phyloP scores from a whole-genome alignment of 805 yeast species.

The Wickerhamomyces ciferrii region DNA sequence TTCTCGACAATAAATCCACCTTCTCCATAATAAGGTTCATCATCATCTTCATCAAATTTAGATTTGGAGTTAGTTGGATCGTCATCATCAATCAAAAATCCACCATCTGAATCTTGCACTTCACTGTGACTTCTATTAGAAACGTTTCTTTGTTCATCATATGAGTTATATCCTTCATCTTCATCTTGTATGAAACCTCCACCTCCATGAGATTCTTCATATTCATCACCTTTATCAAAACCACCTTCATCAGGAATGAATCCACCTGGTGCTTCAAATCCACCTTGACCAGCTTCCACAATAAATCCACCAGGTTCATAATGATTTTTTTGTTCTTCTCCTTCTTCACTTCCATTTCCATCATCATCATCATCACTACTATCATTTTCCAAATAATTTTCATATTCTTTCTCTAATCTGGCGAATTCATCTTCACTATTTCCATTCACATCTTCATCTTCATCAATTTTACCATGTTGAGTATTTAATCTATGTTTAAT shows the following conservation, averaged over 20 bases:
- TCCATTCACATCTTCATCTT: slow-evolving; percentile 6
- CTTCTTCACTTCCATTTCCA: slow-evolving; percentile 5
- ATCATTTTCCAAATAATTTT: slow-evolving; percentile 15
- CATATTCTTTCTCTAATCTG: slow-evolving; percentile 13
- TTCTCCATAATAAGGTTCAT: slow-evolving; percentile 3
- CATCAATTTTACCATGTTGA: slow-evolving; percentile 34
- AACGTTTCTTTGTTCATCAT: not conserved
- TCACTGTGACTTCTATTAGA: not conserved
- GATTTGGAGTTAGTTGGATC: slow-evolving; percentile 4
- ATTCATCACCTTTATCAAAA: slow-evolving; percentile 8
- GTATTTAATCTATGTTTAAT: slow-evolving; percentile 37
- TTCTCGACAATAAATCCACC: not conserved
- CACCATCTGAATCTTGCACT: slow-evolving; percentile 1
- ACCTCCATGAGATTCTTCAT: slow-evolving; percentile 3
- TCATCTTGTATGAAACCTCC: slow-evolving; percentile 11
- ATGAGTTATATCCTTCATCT: slow-evolving; percentile 1
- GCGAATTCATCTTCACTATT: slow-evolving; percentile 10
- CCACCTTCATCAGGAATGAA: slow-evolving; percentile 8
- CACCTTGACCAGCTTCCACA: slow-evolving; percentile 3
- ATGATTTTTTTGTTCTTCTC: not conserved
- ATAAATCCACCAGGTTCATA: slow-evolving; percentile 6
- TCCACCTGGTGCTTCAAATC: slow-evolving; percentile 2
- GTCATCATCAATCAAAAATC: slow-evolving; percentile 5
- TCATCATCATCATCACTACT: slow-evolving; percentile 12
- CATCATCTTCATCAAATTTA: slow-evolving; percentile 7